Evolutionary conservation across 495 filamentous ascomycete genomes (phyloP), one percentile per base, ranked within the genome.

Genomic region (Podospora conica): DNA sequence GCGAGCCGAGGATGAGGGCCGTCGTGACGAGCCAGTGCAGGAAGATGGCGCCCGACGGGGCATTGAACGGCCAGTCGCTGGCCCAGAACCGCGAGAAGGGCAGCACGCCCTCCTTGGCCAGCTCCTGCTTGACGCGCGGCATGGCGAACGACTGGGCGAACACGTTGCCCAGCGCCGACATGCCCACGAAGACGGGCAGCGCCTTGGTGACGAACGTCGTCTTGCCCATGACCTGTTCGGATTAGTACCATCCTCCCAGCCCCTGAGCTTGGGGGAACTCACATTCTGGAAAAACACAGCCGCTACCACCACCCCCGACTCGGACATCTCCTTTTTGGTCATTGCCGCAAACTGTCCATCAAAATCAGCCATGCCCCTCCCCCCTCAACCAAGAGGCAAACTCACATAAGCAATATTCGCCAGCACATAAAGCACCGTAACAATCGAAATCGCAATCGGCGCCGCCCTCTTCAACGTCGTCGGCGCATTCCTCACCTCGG

Each of bases 131-230:
- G 61, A 87, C 76, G 63, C 86, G 81, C 11, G 83, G 83, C 73
- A 87, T 86, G 7, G 85, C 84, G 69, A 88, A 90, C 9, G 82
- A 82, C 60, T 88, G 84, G 22, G 84, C 82, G 33, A 88, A 75
- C n/a, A 89, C 85, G 68, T 89, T 90, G 24, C 86, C 87, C 61
- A 88, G 81, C 6, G 85, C 82, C 48, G 85, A 87, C n/a, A 89
- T 69, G 3, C 84, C 85, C 55, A 89, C 85, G 60, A 89, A 87
- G 56, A 86, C 81, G 8, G 85, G 83, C 69, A 89, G 79, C n/a
- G 81, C 86, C 53, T 78, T 79, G 61, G 29, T 64, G 20, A 68
- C 65, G 60, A 75, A 74, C 76, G 78, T 9, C 58, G 73, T 15
- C 76, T 81, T 6, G 65, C 75, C 48, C 87, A 85, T 71, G 61